Percentiles rank a stretch among this genome's conserved stretches.
phyloP scores from a whole-genome alignment of 139 green algal species.

The Volvox reticuliferus region DNA sequence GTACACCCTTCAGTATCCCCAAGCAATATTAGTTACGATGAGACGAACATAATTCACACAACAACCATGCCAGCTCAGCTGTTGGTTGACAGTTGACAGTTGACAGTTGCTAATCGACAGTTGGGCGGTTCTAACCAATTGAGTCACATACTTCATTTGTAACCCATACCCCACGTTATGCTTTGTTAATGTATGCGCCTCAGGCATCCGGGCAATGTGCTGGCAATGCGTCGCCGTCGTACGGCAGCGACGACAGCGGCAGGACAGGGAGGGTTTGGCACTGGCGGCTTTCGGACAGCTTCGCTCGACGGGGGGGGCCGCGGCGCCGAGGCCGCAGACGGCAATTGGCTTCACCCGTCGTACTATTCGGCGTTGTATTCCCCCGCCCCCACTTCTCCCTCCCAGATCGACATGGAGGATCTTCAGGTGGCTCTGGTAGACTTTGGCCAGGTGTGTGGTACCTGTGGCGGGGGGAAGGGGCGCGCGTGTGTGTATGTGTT shows the following conservation, averaged over 20 bases:
- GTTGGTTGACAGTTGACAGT: too few species aligned
- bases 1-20: too few species aligned
- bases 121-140: too few species aligned
- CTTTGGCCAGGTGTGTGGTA: constrained; percentile 63
- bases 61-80: too few species aligned
- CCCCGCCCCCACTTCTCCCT: neutral
- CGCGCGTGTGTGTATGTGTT: neutral
- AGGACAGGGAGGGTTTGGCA: neutral
- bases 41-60: too few species aligned
- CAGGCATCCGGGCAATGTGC: constrained; percentile 49
- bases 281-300: neutral
- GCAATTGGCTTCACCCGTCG: neutral
- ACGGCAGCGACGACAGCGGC: neutral
- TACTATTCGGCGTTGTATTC: too few species aligned
- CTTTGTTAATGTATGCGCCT: too few species aligned
- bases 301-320: neutral
- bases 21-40: too few species aligned
- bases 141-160: too few species aligned
- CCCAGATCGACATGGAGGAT: neutral
- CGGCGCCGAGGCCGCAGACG: neutral
- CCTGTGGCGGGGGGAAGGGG: neutral
- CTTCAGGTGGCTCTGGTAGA: constrained; percentile 59
- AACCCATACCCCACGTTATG: too few species aligned
- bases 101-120: too few species aligned
- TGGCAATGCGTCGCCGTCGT: constrained; percentile 8